phyloP scores from a whole-genome alignment of 768 basidiomycete genomes.

The Lentinula sp. region DNA sequence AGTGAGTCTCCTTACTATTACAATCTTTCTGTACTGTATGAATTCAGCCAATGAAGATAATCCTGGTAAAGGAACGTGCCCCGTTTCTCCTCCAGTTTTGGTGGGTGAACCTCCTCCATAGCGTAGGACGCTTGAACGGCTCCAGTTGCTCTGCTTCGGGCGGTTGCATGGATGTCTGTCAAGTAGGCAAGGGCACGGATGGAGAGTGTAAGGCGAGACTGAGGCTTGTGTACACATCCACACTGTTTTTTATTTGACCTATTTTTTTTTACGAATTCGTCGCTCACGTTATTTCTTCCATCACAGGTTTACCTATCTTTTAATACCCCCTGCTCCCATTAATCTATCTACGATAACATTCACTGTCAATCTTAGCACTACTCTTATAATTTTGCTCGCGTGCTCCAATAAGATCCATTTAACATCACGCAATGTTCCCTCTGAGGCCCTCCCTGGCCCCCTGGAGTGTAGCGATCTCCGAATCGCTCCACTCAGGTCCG shows the following conservation, averaged over 20 bases:
- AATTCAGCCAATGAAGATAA: conserved; percentile 60
- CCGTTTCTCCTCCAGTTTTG: conserved; percentile 30
- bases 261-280: background rate
- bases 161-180: conserved; percentile 13
- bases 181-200: conserved; percentile 56
- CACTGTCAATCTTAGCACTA: no score
- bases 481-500: background rate
- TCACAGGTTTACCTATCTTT: no score
- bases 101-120: conserved; percentile 26
- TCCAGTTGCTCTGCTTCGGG: conserved; percentile 13
- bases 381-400: no score
- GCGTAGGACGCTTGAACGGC: conserved; percentile 20
- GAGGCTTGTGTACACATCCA: conserved; percentile 16
- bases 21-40: conserved; percentile 10
- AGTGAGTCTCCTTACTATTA: conserved; percentile 22
- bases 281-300: background rate
- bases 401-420: no score
- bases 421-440: no score
- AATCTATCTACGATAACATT: no score
- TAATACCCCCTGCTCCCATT: no score
- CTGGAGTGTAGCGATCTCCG: no score
- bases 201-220: conserved; percentile 88
- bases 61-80: conserved; percentile 88
- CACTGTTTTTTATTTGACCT: background rate
- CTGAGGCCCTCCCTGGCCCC: no score